A percentile compares a stretch with the other conserved stretches of the same genome.
Conservation (phyloP, 306 rosid genomes). For the Nissolia schottii region DNA sequence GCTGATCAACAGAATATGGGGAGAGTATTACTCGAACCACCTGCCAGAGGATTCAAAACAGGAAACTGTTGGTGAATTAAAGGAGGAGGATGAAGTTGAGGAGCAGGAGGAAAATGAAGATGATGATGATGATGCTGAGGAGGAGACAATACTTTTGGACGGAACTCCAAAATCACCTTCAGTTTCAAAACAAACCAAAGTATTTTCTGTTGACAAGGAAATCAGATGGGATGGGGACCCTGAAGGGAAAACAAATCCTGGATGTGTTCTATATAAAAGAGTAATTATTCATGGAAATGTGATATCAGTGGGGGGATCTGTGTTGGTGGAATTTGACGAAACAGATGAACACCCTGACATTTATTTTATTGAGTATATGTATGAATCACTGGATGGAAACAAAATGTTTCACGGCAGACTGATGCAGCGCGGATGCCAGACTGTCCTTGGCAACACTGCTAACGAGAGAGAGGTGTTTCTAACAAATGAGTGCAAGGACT, state of each 20-base stretch:
- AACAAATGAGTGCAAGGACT: slow-evolving; percentile 64
- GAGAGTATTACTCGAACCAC: slow-evolving; percentile 83
- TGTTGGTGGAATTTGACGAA: slow-evolving; percentile 59
- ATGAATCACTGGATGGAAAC: slow-evolving; percentile 53
- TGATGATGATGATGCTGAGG: slow-evolving; percentile 55
- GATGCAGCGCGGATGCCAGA: slow-evolving; percentile 66
- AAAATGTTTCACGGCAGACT: slow-evolving; percentile 86
- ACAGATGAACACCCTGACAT: slow-evolving; percentile 48
- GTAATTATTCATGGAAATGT: slow-evolving; percentile 59
- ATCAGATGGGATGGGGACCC: slow-evolving; percentile 62
- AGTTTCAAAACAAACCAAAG: slow-evolving; percentile 36
- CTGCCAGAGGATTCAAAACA: slow-evolving; percentile 55
- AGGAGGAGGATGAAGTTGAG: slow-evolving; percentile 72
- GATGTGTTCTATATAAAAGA: slow-evolving; percentile 44
- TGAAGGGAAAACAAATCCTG: slow-evolving; percentile 57
- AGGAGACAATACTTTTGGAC: slow-evolving; percentile 37
- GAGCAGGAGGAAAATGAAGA: slow-evolving; percentile 77
- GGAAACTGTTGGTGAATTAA: slow-evolving; percentile 36
- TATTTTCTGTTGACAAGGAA: slow-evolving; percentile 33
- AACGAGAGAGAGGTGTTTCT: slow-evolving; percentile 84
- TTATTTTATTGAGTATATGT: slow-evolving; percentile 79
- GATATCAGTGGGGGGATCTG: slow-evolving; percentile 63
- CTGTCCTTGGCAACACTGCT: slow-evolving; percentile 90
- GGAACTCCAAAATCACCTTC: slow-evolving; percentile 39
- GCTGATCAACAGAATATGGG: slow-evolving; percentile 86